phyloP scores from a whole-genome alignment of 2,329 filamentous ascomycete species.

The Trichoderma sp. region DNA sequence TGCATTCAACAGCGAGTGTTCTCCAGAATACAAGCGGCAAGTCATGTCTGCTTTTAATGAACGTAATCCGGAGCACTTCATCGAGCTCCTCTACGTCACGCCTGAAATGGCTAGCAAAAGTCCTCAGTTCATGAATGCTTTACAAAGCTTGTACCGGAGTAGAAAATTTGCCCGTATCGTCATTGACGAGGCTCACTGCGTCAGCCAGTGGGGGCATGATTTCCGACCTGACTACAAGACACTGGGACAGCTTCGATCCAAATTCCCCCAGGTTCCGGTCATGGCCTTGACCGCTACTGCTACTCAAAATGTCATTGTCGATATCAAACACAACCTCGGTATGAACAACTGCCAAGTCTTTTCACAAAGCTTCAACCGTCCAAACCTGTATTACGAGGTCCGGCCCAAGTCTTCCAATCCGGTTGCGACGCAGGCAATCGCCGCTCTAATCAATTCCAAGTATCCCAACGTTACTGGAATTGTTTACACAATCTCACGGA shows the following conservation, averaged over 20 bases:
- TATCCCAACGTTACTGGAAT: constrained; percentile 79
- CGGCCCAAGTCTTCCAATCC: constrained; percentile 64
- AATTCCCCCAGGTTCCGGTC: constrained; percentile 77
- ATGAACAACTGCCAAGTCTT: constrained; percentile 78
- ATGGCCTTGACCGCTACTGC: constrained; percentile 96
- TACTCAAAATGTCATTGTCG: constrained; percentile 86
- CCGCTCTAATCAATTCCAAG: constrained; percentile 64
- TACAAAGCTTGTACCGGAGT: constrained; percentile 67
- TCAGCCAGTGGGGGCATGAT: constrained; percentile 98
- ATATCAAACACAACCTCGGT: constrained; percentile 87
- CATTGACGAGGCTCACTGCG: constrained; percentile 98
- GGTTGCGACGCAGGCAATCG: constrained; percentile 47
- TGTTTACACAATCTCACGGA: constrained; percentile 86
- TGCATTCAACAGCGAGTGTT: constrained; percentile 76
- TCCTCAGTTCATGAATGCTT: constrained; percentile 59
- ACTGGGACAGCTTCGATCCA: constrained; percentile 69
- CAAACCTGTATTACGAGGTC: constrained; percentile 89
- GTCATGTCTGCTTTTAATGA: constrained; percentile 65
- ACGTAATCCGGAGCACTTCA: constrained; percentile 66
- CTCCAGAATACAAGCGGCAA: constrained; percentile 57
- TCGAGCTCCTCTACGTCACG: constrained; percentile 91
- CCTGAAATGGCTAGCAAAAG: constrained; percentile 96
- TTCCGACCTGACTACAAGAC: constrained; percentile 95
- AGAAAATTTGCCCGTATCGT: constrained; percentile 83
- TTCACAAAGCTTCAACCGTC: constrained; percentile 93